A percentile compares a stretch with the other conserved stretches of the same genome.
Evolutionary conservation across 805 yeast species (phyloP).

Genomic region (Wickerhamiella cacticola): DNA sequence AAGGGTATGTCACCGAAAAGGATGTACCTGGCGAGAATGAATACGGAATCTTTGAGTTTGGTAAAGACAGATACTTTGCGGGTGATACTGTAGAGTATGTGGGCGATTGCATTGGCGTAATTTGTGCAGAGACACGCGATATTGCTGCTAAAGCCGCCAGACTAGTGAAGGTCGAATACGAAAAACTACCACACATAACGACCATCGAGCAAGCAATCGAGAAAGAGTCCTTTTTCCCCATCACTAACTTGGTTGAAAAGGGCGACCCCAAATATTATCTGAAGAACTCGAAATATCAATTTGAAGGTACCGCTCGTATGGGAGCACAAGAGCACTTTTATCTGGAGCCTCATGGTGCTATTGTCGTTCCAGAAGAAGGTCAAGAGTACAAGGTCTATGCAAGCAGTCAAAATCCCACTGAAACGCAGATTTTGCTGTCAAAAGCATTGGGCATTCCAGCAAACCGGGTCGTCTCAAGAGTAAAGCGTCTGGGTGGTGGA

Average conservation of each 20-base stretch:
- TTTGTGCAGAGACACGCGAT: slow-evolving; percentile 32
- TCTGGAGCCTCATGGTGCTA: slow-evolving; percentile 37
- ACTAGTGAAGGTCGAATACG: slow-evolving; percentile 34
- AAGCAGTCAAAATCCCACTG: slow-evolving; percentile 37
- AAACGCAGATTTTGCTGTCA: slow-evolving; percentile 35
- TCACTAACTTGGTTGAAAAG: slow-evolving; percentile 28
- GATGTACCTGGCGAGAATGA: slow-evolving; percentile 32
- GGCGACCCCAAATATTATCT: slow-evolving; percentile 36
- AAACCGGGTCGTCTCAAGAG: slow-evolving; percentile 32
- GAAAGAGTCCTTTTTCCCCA: slow-evolving; percentile 32
- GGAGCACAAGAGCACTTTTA: slow-evolving; percentile 43
- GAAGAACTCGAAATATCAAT: slow-evolving; percentile 25
- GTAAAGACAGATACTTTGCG: slow-evolving; percentile 33
- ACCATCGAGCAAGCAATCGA: slow-evolving; percentile 36
- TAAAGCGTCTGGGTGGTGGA: slow-evolving; percentile 39
- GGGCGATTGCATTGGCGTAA: slow-evolving; percentile 37
- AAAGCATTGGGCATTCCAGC: slow-evolving; percentile 36
- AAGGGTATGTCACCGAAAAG: slow-evolving; percentile 33
- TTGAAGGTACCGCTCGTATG: slow-evolving; percentile 33
- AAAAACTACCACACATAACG: slow-evolving; percentile 31
- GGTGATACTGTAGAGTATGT: slow-evolving; percentile 33
- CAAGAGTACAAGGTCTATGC: slow-evolving; percentile 37
- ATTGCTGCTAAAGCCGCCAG: slow-evolving; percentile 36
- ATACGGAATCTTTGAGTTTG: slow-evolving; percentile 35
- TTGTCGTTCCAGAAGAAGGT: slow-evolving; percentile 35